phyloP scores from a whole-genome alignment of 768 basidiomycete genomes.

The Hypsizygus marmoreus region DNA sequence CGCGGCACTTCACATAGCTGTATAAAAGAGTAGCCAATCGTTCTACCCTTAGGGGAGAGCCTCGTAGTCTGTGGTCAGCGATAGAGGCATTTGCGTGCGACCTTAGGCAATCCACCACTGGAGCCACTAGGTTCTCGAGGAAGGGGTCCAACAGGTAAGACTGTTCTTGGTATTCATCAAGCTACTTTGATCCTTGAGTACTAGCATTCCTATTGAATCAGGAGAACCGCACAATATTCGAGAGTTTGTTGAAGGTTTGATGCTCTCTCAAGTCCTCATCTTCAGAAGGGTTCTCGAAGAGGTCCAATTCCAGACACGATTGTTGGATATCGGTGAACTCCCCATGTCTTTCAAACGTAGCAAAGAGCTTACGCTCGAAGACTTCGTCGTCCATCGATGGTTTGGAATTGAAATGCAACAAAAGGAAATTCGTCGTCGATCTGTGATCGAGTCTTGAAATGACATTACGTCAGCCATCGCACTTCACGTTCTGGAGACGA shows the following conservation, averaged over 20 bases:
- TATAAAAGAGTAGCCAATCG: slow-evolving; percentile 70
- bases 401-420: no score
- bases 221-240: slow-evolving; percentile 47
- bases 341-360: slow-evolving; percentile 60
- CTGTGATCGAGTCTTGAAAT: no score
- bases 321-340: slow-evolving; percentile 60
- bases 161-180: slow-evolving; percentile 91
- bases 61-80: slow-evolving; percentile 25
- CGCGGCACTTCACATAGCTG: slow-evolving; percentile 82
- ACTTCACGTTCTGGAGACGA: no score
- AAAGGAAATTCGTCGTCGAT: not conserved
- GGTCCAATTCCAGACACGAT: slow-evolving; percentile 48
- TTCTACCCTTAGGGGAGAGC: slow-evolving; percentile 42
- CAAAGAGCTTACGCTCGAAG: slow-evolving; percentile 47
- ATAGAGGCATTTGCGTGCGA: slow-evolving; percentile 47
- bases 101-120: slow-evolving; percentile 69
- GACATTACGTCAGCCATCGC: no score
- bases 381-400: slow-evolving; percentile 34
- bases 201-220: not conserved
- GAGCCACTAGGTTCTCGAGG: slow-evolving; percentile 76
- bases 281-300: slow-evolving; percentile 41
- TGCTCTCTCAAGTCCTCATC: slow-evolving; percentile 48
- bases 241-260: slow-evolving; percentile 42
- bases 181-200: slow-evolving; percentile 44
- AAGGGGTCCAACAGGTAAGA: slow-evolving; percentile 90